phyloP scores from a whole-genome alignment of 805 yeast species.

The Candida maris region DNA sequence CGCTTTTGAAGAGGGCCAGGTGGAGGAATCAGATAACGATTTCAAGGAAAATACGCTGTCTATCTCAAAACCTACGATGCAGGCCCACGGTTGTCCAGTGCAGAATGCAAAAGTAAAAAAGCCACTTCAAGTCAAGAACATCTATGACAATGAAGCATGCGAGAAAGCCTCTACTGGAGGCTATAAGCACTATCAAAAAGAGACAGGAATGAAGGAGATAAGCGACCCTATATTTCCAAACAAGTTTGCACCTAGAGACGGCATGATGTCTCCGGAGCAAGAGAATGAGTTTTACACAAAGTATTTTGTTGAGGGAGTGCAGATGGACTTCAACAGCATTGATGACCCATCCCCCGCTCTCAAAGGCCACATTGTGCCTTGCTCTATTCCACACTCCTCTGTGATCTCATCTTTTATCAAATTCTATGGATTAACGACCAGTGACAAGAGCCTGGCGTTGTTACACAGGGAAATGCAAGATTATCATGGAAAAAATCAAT shows the following conservation, averaged over 20 bases:
- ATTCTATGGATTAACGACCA: slow-evolving; percentile 7
- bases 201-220: neutral
- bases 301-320: slow-evolving; percentile 21
- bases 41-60: slow-evolving; percentile 9
- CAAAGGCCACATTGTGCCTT: slow-evolving; percentile 14
- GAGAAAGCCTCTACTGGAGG: too few species aligned
- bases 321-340: slow-evolving; percentile 20
- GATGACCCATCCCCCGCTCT: slow-evolving; percentile 24
- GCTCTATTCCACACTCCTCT: slow-evolving; percentile 24
- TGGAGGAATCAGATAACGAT: slow-evolving; percentile 15
- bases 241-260: slow-evolving; percentile 31
- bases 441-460: slow-evolving; percentile 9
- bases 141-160: too few species aligned
- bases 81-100: slow-evolving; percentile 1
- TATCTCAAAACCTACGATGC: too few species aligned
- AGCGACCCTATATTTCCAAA: slow-evolving; percentile 22
- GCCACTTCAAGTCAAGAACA: slow-evolving; percentile 3
- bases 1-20: slow-evolving; percentile 7
- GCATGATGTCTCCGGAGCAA: slow-evolving; percentile 38
- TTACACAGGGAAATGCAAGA: slow-evolving; percentile 13
- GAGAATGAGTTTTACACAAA: slow-evolving; percentile 39
- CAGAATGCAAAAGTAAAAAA: slow-evolving; percentile 1
- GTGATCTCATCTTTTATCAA: slow-evolving; percentile 19
- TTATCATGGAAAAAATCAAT: slow-evolving; percentile 13
- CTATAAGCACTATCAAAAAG: too few species aligned